phyloP scores from a whole-genome alignment of 257 asterid species.

The Ilex asprella region DNA sequence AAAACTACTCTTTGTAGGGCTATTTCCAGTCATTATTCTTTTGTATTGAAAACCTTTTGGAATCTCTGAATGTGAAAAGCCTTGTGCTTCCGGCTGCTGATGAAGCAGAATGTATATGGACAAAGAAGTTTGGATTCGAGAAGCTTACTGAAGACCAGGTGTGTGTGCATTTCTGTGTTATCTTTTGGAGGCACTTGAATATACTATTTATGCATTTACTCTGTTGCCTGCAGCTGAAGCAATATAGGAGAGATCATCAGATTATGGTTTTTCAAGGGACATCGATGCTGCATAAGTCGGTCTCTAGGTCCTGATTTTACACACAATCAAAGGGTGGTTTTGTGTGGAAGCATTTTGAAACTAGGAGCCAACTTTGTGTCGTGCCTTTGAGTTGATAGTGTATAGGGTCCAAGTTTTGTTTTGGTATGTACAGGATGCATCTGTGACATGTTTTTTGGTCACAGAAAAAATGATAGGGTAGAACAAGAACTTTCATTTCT shows the following conservation, averaged over 20 bases:
- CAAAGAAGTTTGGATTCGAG: slow-evolving; percentile 34
- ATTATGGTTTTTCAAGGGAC: slow-evolving; percentile 78
- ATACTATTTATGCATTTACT: neutral
- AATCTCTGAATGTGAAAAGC: slow-evolving; percentile 29
- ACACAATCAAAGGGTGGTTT: slow-evolving; percentile 7
- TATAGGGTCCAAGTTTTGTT: slow-evolving; percentile 3
- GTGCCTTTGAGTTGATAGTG: neutral
- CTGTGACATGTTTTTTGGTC: too few relatives aligned
- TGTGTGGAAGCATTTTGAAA: neutral
- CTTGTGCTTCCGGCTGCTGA: slow-evolving; percentile 56
- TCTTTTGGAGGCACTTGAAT: neutral
- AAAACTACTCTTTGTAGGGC: slow-evolving; percentile 39
- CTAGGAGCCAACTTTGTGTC: neutral
- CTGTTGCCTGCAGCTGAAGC: slow-evolving; percentile 38
- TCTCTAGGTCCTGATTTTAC: slow-evolving; percentile 22
- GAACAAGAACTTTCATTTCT: too few relatives aligned
- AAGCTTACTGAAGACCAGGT: slow-evolving; percentile 35
- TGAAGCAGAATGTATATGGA: slow-evolving; percentile 55
- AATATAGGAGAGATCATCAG: slow-evolving; percentile 42
- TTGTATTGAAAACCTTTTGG: slow-evolving; percentile 34
- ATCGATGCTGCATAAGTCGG: slow-evolving; percentile 45
- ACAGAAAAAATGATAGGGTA: too few relatives aligned
- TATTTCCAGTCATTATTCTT: slow-evolving; percentile 60
- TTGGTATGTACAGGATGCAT: too few relatives aligned
- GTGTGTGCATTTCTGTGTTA: neutral